Percentiles rank a stretch among this genome's conserved stretches.
phyloP scores from a whole-genome alignment of 768 basidiomycete species.

The Lanmaoa pseudosensibilis region DNA sequence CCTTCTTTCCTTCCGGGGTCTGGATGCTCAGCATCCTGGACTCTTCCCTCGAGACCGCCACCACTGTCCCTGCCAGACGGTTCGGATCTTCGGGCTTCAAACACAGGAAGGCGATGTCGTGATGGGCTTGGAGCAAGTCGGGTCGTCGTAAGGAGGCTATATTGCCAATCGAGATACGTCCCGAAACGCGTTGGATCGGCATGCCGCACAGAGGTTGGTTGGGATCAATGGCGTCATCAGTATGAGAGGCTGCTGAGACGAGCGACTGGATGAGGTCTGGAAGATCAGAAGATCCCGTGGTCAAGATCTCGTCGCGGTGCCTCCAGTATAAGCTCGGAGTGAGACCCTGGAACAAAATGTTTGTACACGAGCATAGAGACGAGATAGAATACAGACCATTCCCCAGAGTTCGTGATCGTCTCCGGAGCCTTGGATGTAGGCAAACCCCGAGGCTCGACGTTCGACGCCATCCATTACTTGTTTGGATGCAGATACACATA shows the following conservation, averaged over 20 bases:
- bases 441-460: conserved; percentile 64
- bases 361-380: not conserved
- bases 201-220: not conserved
- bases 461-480: conserved; percentile 61
- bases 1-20: conserved; percentile 49
- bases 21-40: conserved; percentile 25
- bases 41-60: not conserved
- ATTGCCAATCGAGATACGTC: conserved; percentile 43
- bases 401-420: conserved; percentile 95
- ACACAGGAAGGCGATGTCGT: conserved; percentile 17
- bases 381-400: conserved; percentile 46
- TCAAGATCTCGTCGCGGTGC: conserved; percentile 50
- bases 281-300: conserved; percentile 48
- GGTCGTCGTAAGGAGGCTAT: conserved; percentile 28
- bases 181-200: conserved; percentile 33
- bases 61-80: not conserved
- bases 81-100: conserved; percentile 8
- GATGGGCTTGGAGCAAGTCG: not conserved
- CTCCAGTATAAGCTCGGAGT: conserved; percentile 74
- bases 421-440: conserved; percentile 91
- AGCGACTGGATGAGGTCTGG: conserved; percentile 31
- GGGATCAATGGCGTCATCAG: not conserved
- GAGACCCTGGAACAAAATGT: conserved; percentile 53
- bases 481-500: conserved; percentile 87
- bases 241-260: not conserved